Percentiles rank a stretch among this genome's conserved stretches.
These are phyloP conservation scores for Adenanthera pavonina DNA, from an alignment of 306 rosid species.

Conservation along the genomic window DNA sequence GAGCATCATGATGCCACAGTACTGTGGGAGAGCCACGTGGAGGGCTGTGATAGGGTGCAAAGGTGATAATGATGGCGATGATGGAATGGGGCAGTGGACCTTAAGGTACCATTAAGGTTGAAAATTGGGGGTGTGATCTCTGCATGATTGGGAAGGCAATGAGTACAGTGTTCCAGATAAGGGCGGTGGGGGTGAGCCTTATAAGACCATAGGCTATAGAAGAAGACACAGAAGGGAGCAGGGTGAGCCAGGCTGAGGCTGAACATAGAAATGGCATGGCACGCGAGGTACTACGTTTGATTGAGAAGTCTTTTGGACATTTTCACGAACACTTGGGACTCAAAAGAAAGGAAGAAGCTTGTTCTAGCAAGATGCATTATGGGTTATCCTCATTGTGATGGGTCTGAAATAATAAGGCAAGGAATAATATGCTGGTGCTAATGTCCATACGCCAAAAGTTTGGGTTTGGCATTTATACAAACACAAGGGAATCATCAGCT, in stretches of 20 bases:
- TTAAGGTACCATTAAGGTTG: slow-evolving; percentile 54
- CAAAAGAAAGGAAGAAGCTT: not conserved
- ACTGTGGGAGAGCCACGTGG: slow-evolving; percentile 13
- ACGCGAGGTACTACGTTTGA: slow-evolving; percentile 44
- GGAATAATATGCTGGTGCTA: slow-evolving; percentile 34
- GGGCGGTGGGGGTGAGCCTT: slow-evolving; percentile 13
- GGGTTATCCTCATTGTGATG: slow-evolving; percentile 10
- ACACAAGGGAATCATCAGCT: slow-evolving; percentile 47
- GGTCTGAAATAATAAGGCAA: slow-evolving; percentile 42
- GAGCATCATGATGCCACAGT: slow-evolving; percentile 36
- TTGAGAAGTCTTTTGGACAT: slow-evolving; percentile 26
- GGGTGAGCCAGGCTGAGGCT: slow-evolving; percentile 22
- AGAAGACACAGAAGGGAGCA: slow-evolving; percentile 26
- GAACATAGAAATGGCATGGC: slow-evolving; percentile 52
- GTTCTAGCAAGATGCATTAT: not conserved
- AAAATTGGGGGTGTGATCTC: slow-evolving; percentile 39
- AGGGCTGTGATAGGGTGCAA: slow-evolving; percentile 39
- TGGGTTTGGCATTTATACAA: slow-evolving; percentile 48
- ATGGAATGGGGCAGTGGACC: slow-evolving; percentile 45
- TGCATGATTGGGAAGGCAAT: slow-evolving; percentile 50
- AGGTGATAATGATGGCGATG: slow-evolving; percentile 41
- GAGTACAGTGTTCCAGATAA: slow-evolving; percentile 40
- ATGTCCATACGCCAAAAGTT: slow-evolving; percentile 48
- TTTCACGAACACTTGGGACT: slow-evolving; percentile 39
- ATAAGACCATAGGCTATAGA: slow-evolving; percentile 12